Evolutionary conservation across 345 rosid genomes (phyloP), one percentile per base, ranked within the genome.

Genomic region (Brassica incana): DNA sequence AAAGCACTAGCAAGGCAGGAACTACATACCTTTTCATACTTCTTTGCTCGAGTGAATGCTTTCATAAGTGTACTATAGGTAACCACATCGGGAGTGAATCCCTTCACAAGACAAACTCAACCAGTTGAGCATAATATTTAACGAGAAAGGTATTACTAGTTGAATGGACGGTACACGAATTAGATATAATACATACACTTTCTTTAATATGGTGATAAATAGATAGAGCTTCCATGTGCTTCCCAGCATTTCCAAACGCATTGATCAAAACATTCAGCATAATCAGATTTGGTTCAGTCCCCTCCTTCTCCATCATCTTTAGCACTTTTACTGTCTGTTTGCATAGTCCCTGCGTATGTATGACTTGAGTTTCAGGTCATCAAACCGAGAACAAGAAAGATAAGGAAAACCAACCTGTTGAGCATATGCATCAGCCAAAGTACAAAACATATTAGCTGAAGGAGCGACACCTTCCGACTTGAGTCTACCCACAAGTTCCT

Each of bases 381-480:
- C 20, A 40, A 27, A 59, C 62, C 12, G 45, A 67, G 11, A 65
- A 54, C 20, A 20, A n/a, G 40, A 27, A 33, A 69, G 69, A 48
- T 20, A 32, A 64, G 12, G 56, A 32, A 52, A 69, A 69, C 23
- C 18, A 69, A 90, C 90, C 95, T 87, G 92, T 77, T 88, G 90
- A 77, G 95, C 95, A 85, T 88, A 90, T 61, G 95, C 91, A 86
- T 90, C 87, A 36, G 95, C 95, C 74, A 90, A 76, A 58, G 85
- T 87, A 68, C 88, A 88, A 80, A 84, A 86, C 84, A 84, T 48
- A 77, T 80, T 84, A 33, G 85, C 79, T 0, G 95, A 85, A 81
- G 80, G 87, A 63, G 25, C 82, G 2, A 86, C 72, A 61, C 90
- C 91, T 80, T 87, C 85, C 8, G 85, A 82, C 77, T 84, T 86